Base-by-base conservation (phyloP, 1,284 basidiomycete genomes). In the Schizopora paradoxa region DNA sequence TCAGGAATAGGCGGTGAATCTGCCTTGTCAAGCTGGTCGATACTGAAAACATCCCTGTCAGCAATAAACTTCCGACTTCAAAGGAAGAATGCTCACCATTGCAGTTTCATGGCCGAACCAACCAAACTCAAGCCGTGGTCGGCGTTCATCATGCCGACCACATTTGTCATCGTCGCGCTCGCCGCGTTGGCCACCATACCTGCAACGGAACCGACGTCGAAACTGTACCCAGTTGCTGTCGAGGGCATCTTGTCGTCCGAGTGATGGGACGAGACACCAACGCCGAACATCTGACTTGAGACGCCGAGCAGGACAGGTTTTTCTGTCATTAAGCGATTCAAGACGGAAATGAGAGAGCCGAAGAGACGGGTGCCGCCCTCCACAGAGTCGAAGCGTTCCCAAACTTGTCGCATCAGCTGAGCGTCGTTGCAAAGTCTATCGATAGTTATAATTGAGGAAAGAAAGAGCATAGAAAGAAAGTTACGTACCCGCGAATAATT, bases 21-120 rank as follows among this genome's bases (percentile, higher is more conserved):
- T 0, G 91, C 84, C 65, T 99, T 96, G 68, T 97, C 93, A 13
- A 95, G 78, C 61, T 96, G 93, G 60, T 97, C 93, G 56, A 97
- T 95, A 59, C 92, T 94, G 54, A 18, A 32, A 23, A 23, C 26
- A 32, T 23, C 32, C 25, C 34, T 43, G 8, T 48, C 4, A 32
- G 48, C 11, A 33, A 13, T 39, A 16, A 41, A 36, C 47, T 16
- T 43, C 41, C 13, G 33, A 45, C 6, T 49, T n/a, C n/a, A n/a
- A 50, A 44, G 16, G 3, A 33, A 35, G 3, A 58, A 32, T 22
- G 21, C 79, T 47, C 55, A 91, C 84, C 89, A 89, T 61, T 90
- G 88, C 25, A 93, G 62, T 61, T 91, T 93, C 82, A 92, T 86
- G 0, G 80, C 72, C 2, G 86, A 88, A 0, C 70, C 71, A 45